phyloP scores from a whole-genome alignment of 345 rosid species.

The Excoecaria cochinchinensis region DNA sequence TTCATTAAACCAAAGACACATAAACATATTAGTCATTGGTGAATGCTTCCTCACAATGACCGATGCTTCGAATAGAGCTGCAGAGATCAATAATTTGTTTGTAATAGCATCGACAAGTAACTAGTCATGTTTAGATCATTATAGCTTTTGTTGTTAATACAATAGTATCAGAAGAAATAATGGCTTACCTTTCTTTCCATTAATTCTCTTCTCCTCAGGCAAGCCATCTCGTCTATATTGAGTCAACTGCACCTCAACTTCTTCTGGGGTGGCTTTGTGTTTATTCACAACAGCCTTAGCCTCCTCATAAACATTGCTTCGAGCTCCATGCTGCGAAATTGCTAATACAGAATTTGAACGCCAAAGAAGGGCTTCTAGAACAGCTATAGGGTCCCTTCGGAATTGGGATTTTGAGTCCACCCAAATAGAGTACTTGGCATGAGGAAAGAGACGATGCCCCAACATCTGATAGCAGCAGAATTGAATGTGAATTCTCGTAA shows the following conservation, averaged over 20 bases:
- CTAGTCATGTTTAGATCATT: no score
- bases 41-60: constrained; percentile 86
- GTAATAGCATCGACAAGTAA: background rate
- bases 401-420: constrained; percentile 97
- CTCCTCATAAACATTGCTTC: constrained; percentile 89
- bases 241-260: constrained; percentile 74
- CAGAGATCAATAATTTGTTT: constrained; percentile 17
- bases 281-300: constrained; percentile 84
- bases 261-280: constrained; percentile 90
- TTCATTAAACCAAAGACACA: constrained; percentile 98
- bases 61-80: constrained; percentile 89
- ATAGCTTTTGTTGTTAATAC: no score
- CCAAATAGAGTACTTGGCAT: constrained; percentile 81
- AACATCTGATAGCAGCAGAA: constrained; percentile 60
- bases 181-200: constrained; percentile 71
- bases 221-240: constrained; percentile 69
- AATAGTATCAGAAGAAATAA: background rate
- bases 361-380: constrained; percentile 89
- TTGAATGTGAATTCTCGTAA: constrained; percentile 10
- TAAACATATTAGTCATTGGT: constrained; percentile 66
- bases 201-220: constrained; percentile 71
- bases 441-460: constrained; percentile 86
- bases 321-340: constrained; percentile 96
- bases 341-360: constrained; percentile 81
- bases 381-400: constrained; percentile 92